These are phyloP conservation scores for Uncinocarpus reesii DNA, from an alignment of 2,329 filamentous ascomycete genomes.

Conservation along the genomic window DNA sequence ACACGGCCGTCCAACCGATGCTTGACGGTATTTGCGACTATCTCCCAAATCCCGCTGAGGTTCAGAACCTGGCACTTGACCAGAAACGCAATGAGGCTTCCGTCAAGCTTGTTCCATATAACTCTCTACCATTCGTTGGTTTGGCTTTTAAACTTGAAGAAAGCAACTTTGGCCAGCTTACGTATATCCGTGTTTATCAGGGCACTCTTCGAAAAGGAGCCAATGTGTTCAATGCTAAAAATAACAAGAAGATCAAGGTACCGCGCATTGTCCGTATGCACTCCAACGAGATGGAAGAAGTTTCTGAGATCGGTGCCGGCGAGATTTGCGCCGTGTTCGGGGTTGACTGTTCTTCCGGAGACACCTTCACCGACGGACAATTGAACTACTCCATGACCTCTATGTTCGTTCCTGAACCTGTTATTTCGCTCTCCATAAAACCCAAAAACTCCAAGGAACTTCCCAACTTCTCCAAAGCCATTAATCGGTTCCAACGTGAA, in stretches of 20 bases:
- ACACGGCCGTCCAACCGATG: conserved; percentile 94
- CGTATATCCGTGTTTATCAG: conserved; percentile 97
- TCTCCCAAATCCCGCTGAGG: conserved; percentile 80
- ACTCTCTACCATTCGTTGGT: conserved; percentile 85
- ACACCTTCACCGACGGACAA: conserved; percentile 92
- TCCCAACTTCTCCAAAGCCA: conserved; percentile 94
- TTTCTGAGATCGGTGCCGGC: conserved; percentile 80
- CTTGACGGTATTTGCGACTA: conserved; percentile 94
- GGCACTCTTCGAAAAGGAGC: conserved; percentile 78
- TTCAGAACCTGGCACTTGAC: conserved; percentile 82
- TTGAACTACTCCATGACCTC: conserved; percentile 93
- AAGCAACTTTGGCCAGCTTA: conserved; percentile 95
- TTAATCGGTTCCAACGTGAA: conserved; percentile 96
- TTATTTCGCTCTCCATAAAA: conserved; percentile 95
- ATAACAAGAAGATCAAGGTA: conserved; percentile 90
- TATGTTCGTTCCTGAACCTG: conserved; percentile 93
- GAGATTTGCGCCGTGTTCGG: conserved; percentile 98
- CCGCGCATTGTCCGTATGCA: conserved; percentile 98
- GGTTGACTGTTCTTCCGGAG: conserved; percentile 92
- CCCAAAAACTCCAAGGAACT: conserved; percentile 88
- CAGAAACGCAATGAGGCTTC: conserved; percentile 64
- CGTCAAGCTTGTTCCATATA: conserved; percentile 65
- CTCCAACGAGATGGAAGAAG: conserved; percentile 98
- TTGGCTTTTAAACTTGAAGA: conserved; percentile 98
- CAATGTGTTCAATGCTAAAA: conserved; percentile 87